Evolutionary conservation across 306 rosid species (phyloP).

Genomic region (Aeschynomene evenia): DNA sequence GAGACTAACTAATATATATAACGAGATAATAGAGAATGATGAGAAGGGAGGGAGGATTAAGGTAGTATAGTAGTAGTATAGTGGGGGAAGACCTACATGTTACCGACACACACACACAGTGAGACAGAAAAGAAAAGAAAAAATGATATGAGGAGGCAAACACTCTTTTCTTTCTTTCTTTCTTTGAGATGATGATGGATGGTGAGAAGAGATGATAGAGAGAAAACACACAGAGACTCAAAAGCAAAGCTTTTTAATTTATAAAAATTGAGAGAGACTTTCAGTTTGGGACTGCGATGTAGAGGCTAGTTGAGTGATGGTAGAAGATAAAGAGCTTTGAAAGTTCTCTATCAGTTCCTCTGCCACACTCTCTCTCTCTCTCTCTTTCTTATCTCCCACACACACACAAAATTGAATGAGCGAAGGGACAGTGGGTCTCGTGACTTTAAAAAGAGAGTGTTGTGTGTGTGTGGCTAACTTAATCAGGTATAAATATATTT

Average conservation of each 20-base stretch:
- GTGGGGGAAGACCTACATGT: slow-evolving; percentile 82
- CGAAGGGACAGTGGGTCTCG: slow-evolving; percentile 78
- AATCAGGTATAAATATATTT: slow-evolving; percentile 41
- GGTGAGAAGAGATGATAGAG: slow-evolving; percentile 24
- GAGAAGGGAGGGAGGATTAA: slow-evolving; percentile 15
- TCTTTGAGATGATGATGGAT: too few relatives aligned
- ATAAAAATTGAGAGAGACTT: slow-evolving; percentile 51
- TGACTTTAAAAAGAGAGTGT: slow-evolving; percentile 65
- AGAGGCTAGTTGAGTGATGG: slow-evolving; percentile 86
- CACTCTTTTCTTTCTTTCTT: slow-evolving; percentile 19
- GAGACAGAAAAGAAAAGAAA: slow-evolving; percentile 36
- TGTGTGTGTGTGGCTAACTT: slow-evolving; percentile 19
- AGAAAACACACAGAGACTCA: too few relatives aligned
- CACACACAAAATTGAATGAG: slow-evolving; percentile 50
- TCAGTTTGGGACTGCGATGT: slow-evolving; percentile 87
- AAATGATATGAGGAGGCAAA: slow-evolving; percentile 31
- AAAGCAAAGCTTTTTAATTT: slow-evolving; percentile 41
- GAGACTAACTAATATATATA: too few relatives aligned
- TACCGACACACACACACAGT: slow-evolving; percentile 56
- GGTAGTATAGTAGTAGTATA: slow-evolving; percentile 27
- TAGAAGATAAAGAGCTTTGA: slow-evolving; percentile 94
- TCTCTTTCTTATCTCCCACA: slow-evolving; percentile 25
- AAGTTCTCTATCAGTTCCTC: slow-evolving; percentile 99
- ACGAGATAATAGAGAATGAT: neutral
- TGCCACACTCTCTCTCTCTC: slow-evolving; percentile 64